A percentile compares a stretch with the other conserved stretches of the same genome.
phyloP scores from a whole-genome alignment of 2,329 filamentous ascomycete species.

The Sporothrix dimorphospora region DNA sequence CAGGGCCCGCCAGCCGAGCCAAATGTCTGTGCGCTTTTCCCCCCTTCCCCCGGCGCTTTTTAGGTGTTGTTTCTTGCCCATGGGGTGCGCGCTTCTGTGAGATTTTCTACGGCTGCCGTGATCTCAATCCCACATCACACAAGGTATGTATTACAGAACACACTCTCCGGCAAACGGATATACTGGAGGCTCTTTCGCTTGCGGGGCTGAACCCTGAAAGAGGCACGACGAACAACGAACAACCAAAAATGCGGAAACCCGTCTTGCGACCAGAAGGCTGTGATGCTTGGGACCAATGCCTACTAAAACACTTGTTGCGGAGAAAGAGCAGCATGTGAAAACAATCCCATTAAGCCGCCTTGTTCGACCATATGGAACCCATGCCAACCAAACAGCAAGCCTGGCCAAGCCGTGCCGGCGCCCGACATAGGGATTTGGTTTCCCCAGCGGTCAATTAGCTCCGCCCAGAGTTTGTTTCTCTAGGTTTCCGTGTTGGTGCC shows the following conservation, averaged over 20 bases:
- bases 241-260: constrained; percentile 17
- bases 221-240: background rate
- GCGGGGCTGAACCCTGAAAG: constrained; percentile 17
- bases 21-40: constrained; percentile 39
- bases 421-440: background rate
- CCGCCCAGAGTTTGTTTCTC: constrained; percentile 1
- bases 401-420: background rate
- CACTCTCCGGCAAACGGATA: background rate
- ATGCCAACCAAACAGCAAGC: constrained; percentile 7
- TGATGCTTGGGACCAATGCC: constrained; percentile 30
- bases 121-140: constrained; percentile 35
- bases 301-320: constrained; percentile 31
- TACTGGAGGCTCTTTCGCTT: background rate
- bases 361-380: background rate
- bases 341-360: constrained; percentile 9
- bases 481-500: background rate
- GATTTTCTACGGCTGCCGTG: constrained; percentile 13
- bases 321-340: constrained; percentile 20
- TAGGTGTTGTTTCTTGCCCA: constrained; percentile 1
- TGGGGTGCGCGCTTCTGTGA: background rate
- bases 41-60: constrained; percentile 24
- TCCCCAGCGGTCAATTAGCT: background rate
- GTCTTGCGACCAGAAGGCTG: constrained; percentile 16
- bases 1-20: constrained; percentile 34
- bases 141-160: constrained; percentile 37